Evolutionary conservation across 306 rosid genomes (phyloP), one percentile per base, ranked within the genome.

Genomic region (Vicia faba): DNA sequence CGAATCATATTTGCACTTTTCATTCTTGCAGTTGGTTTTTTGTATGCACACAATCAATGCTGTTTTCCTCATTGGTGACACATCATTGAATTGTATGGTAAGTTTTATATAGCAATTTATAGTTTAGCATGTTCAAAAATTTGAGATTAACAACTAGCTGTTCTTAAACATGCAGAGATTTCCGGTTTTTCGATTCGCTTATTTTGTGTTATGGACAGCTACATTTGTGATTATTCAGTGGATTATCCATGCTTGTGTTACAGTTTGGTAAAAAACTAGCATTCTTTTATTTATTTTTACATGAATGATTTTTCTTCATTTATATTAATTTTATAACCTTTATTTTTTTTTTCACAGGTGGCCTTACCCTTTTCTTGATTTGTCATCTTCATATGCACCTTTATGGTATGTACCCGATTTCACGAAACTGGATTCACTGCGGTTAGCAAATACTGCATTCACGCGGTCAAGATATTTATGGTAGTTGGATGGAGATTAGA

Each of bases 331-430:
- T 71, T 20, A n/a, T 26, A 18, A 33, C 19, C 8, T 51, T 31
- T 33, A 33, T 33, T 33, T n/a, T 39, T n/a, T 39, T 16, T 76
- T 46, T 54, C 54, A 41, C 78, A 93, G 97, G 99, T 93, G 99
- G 99, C 99, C 99, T 18, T 93, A 93, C 54, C 92, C 97, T 46
- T 90, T 93, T 72, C 97, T 90, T 62, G 96, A 90, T 72, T 71
- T 93, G 61, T 76, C 96, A 81, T 80, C 88, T 74, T 16, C 83
- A 8, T 79, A 74, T 68, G 85, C 97, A 13, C 99, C 99, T 19
- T 73, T 90, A 62, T 93, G 96, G 97, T 93, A 83, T 63, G 85
- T 51, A 44, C 31, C 36, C 43, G 16, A 45, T 15, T 26, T 62
- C 9, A 33, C 9, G 9, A 33, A 33, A 1, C 3, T 25, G 28